Conservation (phyloP, 345 rosid species). For the Iberis pinnata region DNA sequence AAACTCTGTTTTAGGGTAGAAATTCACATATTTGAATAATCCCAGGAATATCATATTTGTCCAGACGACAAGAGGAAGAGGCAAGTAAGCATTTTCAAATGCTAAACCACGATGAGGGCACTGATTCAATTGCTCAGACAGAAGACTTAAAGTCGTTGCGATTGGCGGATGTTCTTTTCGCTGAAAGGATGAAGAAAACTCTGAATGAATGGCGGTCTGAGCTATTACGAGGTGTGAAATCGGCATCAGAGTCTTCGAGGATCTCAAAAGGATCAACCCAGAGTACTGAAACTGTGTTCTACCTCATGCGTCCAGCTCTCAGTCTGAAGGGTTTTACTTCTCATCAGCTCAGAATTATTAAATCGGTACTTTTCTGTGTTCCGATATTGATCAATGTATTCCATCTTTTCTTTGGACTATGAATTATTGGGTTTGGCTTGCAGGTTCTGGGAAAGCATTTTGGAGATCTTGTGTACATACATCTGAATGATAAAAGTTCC, state of each 20-base stretch:
- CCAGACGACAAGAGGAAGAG: slow-evolving; percentile 69
- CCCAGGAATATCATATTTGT: slow-evolving; percentile 89
- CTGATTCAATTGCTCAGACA: slow-evolving; percentile 20
- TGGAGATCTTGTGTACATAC: slow-evolving; percentile 58
- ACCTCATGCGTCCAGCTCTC: slow-evolving; percentile 67
- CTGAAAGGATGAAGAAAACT: slow-evolving; percentile 73
- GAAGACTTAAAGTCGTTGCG: slow-evolving; percentile 40
- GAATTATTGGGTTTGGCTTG: slow-evolving; percentile 3
- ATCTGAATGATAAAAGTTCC: slow-evolving; percentile 32
- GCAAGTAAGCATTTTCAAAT: slow-evolving; percentile 38
- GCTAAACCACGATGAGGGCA: slow-evolving; percentile 26
- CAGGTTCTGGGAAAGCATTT: slow-evolving; percentile 67
- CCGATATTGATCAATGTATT: neutral
- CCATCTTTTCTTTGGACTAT: neutral
- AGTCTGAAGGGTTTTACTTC: slow-evolving; percentile 58
- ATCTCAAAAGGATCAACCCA: slow-evolving; percentile 23
- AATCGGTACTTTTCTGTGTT: slow-evolving; percentile 38
- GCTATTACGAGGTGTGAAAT: slow-evolving; percentile 38
- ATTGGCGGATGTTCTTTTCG: slow-evolving; percentile 54
- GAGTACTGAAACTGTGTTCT: slow-evolving; percentile 51
- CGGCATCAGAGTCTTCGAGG: slow-evolving; percentile 20
- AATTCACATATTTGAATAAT: slow-evolving; percentile 41
- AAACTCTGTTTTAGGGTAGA: slow-evolving; percentile 3
- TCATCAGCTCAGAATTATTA: slow-evolving; percentile 74
- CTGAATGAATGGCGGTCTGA: slow-evolving; percentile 56